Percentiles rank a stretch among this genome's conserved stretches.
phyloP scores from a whole-genome alignment of 2,329 filamentous ascomycete genomes.

The Anisogramma anomala region DNA sequence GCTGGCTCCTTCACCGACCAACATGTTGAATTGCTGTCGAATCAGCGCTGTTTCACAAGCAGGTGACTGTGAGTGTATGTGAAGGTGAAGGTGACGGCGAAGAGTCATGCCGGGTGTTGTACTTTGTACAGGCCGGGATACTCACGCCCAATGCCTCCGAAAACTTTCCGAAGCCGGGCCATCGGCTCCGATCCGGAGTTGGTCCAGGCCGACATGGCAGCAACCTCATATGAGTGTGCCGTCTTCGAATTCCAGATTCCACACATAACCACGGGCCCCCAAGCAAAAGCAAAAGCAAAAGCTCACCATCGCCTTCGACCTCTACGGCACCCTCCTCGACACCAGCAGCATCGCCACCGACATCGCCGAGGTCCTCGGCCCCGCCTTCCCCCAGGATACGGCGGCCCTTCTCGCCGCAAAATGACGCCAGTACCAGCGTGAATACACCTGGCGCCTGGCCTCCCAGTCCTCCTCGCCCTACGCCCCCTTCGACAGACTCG shows the following conservation, averaged over 20 bases:
- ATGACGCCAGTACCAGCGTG: conserved; percentile 61
- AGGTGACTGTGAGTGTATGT: too few species aligned
- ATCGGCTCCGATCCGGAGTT: too few species aligned
- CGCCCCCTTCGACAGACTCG: conserved; percentile 16
- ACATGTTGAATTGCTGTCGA: too few species aligned
- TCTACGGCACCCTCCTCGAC: conserved; percentile 64
- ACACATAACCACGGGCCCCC: neutral
- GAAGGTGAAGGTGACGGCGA: too few species aligned
- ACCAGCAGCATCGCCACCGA: conserved; percentile 55
- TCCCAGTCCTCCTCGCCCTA: conserved; percentile 29
- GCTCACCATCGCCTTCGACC: conserved; percentile 56
- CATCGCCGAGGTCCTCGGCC: conserved; percentile 29
- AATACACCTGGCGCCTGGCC: conserved; percentile 72
- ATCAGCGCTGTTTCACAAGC: too few species aligned
- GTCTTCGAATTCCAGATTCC: neutral
- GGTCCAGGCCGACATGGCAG: neutral
- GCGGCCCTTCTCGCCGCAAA: conserved; percentile 47
- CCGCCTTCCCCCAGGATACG: conserved; percentile 41
- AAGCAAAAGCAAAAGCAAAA: conserved; percentile 18
- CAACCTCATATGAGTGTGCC: conserved; percentile 1
- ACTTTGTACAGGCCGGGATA: too few species aligned
- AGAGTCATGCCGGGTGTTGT: too few species aligned
- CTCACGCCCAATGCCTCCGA: neutral
- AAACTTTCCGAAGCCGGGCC: neutral
- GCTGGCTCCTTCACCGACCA: too few species aligned